Conservation (phyloP, 1,284 basidiomycete species). For the Pseudozyma hubeiensis region DNA sequence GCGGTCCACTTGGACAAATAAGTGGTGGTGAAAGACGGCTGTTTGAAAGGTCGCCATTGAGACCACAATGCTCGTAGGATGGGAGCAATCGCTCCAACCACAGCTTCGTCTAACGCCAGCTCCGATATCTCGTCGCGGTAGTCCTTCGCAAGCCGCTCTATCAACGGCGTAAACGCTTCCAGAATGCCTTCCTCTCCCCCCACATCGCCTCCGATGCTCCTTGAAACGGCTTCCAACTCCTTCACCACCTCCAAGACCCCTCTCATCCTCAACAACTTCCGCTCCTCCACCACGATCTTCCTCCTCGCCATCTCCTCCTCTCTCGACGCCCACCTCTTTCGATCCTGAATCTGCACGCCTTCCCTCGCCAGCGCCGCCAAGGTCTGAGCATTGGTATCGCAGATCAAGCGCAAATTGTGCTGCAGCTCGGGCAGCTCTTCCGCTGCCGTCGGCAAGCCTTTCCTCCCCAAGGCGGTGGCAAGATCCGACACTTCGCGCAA, state of each 20-base stretch:
- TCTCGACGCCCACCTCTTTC: slow-evolving; percentile 76
- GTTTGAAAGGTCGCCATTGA: slow-evolving; percentile 75
- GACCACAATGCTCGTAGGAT: slow-evolving; percentile 76
- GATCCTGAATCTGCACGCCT: slow-evolving; percentile 82
- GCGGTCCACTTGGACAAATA: slow-evolving; percentile 42
- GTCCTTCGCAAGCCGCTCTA: slow-evolving; percentile 20
- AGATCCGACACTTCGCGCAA: slow-evolving; percentile 54
- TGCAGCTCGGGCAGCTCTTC: slow-evolving; percentile 85
- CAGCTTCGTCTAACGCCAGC: slow-evolving; percentile 78
- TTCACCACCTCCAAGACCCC: slow-evolving; percentile 39
- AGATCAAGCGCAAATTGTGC: slow-evolving; percentile 90
- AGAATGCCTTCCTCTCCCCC: slow-evolving; percentile 9
- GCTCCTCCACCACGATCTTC: slow-evolving; percentile 76
- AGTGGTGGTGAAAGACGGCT: not conserved
- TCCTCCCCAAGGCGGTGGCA: slow-evolving; percentile 45
- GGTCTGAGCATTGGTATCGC: slow-evolving; percentile 82
- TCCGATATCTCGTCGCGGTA: slow-evolving; percentile 26
- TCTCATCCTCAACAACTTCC: slow-evolving; percentile 53
- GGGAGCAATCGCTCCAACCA: slow-evolving; percentile 88
- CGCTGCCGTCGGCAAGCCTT: slow-evolving; percentile 17
- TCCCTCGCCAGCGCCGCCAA: slow-evolving; percentile 89
- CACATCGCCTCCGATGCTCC: not conserved
- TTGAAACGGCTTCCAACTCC: slow-evolving; percentile 33
- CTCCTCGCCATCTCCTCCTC: slow-evolving; percentile 76
- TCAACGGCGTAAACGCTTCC: slow-evolving; percentile 25